Evolutionary conservation across 2,329 filamentous ascomycete species (phyloP), one percentile per base, ranked within the genome.

Genomic region (Lachnellula hyalina): DNA sequence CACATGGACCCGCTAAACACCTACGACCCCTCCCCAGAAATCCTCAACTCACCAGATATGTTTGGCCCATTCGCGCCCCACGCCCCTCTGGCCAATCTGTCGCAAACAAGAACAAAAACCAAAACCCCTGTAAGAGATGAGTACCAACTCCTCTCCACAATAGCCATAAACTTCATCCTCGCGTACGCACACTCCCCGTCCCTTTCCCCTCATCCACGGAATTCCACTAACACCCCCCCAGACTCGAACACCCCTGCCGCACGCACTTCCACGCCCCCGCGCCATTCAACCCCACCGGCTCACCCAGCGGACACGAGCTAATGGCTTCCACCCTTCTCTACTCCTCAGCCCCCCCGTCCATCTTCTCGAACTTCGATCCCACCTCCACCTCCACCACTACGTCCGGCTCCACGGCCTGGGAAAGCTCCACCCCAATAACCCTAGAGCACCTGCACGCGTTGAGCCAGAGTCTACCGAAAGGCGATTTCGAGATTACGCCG

Each of bases 101-200:
- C 14, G 8, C 35, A 44, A 4, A 25, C 17, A 32, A 32, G 28
- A 11, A 32, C 28, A 9, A 32, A 32, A 11, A 32, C 28, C 2
- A 32, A 32, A 0, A 9, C 19, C 14, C 44, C 11, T 19, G 11
- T 11, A 32, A 46, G 36, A 35, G 36, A 38, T 21, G 5, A 25
- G 47, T 19, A 56, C 28, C 45, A 15, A 21, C 57, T 61, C 41
- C 17, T 61, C 28, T 54, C 58, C 17, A 59, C 59, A 2, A 38
- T 64, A n/a, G 65, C 64, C 19, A 61, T 67, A 17, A 67, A 66
- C 32, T 67, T 67, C 47, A 66, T 67, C 32, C 63, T 67, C 14
- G 63, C 65, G 64, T 65, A 52, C 46, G 19, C 19, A 21, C 19
- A 21, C 62, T 60, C 14, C 12, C 9, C 23, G n/a, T n/a, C n/a